Base-by-base conservation (phyloP, 2,329 filamentous ascomycete species). In the Talaromyces rugulosus region DNA sequence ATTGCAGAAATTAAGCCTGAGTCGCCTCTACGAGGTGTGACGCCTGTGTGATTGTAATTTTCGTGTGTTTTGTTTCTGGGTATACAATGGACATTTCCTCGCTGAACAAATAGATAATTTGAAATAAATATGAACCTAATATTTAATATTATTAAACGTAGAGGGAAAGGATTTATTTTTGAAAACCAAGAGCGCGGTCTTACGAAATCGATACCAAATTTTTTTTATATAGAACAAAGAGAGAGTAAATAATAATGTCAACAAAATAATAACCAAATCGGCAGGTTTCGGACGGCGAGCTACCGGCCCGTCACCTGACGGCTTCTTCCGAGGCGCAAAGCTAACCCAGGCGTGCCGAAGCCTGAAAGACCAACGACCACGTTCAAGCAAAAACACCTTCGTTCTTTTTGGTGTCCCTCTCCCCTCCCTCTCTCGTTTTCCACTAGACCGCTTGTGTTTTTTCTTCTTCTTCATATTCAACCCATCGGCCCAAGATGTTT, bases 401-500 rank as follows among this genome's bases (percentile, higher is more conserved):
- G 16, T 62, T 28, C 42, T 33, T 54, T 23, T 34, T 47, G 44
- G 44, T 47, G 44, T 47, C 44, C 33, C 53, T 44, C 44, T 23
- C 55, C 34, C 31, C 33, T 14, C 53, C 3, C 23, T 23, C 53
- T 57, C 34, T 50, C 27, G 31, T 57, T 44, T 14, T 33, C 55
- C 14, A 47, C 54, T 56, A 36, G 55, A 44, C 51, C 31, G n/a
- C 14, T 40, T 53, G 30, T 40, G 4, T 31, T 12, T 47, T 58
- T 51, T 52, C 12, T 27, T 12, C 40, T 52, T 47, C 16, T 40
- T 61, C 40, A 18, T 61, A 56, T 40, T 53, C 18, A 47, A 47
- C 27, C 44, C 8, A 34, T 30, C 52, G 18, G 36, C 16, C 51
- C 52, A 63, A 34, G 50, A 97, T 96, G 92, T 96, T 92, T 84